These are phyloP conservation scores for Pseudogymnoascus verrucosus DNA, from an alignment of 2,329 filamentous ascomycete species.

Conservation along the genomic window DNA sequence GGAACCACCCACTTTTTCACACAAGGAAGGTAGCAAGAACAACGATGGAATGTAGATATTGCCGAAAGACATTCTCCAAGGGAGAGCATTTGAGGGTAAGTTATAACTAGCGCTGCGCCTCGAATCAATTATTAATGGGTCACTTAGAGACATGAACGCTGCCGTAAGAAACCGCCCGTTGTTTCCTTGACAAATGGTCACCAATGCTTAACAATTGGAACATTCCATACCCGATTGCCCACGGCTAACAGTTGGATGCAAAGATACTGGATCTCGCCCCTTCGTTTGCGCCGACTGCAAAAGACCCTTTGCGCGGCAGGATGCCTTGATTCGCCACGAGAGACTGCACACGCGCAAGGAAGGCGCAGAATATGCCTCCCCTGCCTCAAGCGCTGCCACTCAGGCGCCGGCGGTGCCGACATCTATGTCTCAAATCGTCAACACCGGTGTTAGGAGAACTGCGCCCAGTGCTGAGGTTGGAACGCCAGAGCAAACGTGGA, in stretches of 20 bases:
- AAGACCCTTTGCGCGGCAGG: conserved; percentile 35
- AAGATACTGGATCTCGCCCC: conserved; percentile 35
- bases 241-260: background rate
- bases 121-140: conserved; percentile 7
- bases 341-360: conserved; percentile 31
- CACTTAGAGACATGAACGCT: conserved; percentile 35
- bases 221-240: background rate
- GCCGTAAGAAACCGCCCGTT: conserved; percentile 28
- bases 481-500: conserved; percentile 21
- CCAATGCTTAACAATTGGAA: background rate
- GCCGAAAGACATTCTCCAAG: conserved; percentile 35
- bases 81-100: conserved; percentile 33
- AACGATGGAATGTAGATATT: conserved; percentile 30
- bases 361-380: background rate
- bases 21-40: background rate
- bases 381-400: background rate
- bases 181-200: conserved; percentile 13
- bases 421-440: background rate
- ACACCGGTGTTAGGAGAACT: background rate
- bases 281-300: conserved; percentile 34
- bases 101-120: conserved; percentile 12
- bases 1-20: conserved; percentile 7
- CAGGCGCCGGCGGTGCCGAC: background rate
- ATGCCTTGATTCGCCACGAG: conserved; percentile 37
- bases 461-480: background rate